Evolutionary conservation across 2,329 filamentous ascomycete species (phyloP), one percentile per base, ranked within the genome.

Genomic region (Alternaria triticina): DNA sequence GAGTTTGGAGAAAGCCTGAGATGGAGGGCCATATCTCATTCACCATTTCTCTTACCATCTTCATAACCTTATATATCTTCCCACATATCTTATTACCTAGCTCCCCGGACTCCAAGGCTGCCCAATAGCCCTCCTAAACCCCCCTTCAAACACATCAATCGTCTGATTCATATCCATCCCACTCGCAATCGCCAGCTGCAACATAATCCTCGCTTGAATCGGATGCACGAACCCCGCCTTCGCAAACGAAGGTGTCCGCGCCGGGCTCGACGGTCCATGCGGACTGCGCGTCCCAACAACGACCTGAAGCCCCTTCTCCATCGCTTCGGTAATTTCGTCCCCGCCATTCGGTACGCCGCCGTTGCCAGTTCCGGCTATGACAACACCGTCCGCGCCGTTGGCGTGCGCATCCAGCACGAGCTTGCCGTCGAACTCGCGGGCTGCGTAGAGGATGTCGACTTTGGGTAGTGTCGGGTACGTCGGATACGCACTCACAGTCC

Each of bases 391-490:
- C 0, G 73, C 73, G 4, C 73, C 71, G 27, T 75, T 74, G 3
- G 62, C 55, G 4, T 71, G 69, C 4, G 72, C 69, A 40, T 75
- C 54, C 3, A 74, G 64, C 5, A 72, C 67, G 1, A 75, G 59
- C 28, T 66, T 72, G 1, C 73, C 74, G 45, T 74, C 70, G 11
- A 76, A 76, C 49, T 72, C 70, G 23, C 73, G 72, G 3, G 73
- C 73, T 1, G 72, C 72, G 43, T 75, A 76, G 15, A 75, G 66
- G 8, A 75, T 76, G 44, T 76, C 71, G n/a, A 76, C 71, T 59
- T 75, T 74, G 0, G 73, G 74, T 6, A 76, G 61, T 0, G 64
- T 61, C 0, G 74, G 71, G 44, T 66, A 73, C 0, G 69, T 68
- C 0, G 36, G 13, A 43, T 74, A 52, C 1, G 40, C 60, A 0